Percentiles rank a stretch among this genome's conserved stretches.
These are phyloP conservation scores for Eruca vesicaria DNA, from an alignment of 441 rosid genomes.

Conservation along the genomic window DNA sequence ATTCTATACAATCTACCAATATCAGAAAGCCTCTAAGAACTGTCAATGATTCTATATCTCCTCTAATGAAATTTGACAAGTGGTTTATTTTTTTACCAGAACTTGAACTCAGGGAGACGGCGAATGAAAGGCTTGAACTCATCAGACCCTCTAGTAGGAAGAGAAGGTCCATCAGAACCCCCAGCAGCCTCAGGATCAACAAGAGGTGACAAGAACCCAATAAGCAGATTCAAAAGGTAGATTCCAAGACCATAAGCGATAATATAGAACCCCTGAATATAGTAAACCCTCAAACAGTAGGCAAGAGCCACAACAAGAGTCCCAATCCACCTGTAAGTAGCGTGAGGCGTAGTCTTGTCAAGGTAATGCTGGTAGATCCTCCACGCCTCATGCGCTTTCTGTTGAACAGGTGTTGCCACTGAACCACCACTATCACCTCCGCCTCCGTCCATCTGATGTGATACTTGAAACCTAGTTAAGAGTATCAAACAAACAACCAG, in stretches of 20 bases:
- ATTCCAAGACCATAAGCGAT: slow-evolving; percentile 93
- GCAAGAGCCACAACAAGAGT: slow-evolving; percentile 48
- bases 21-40: too few species aligned
- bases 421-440: slow-evolving; percentile 66
- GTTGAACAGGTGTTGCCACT: slow-evolving; percentile 59
- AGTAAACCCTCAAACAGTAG: slow-evolving; percentile 65
- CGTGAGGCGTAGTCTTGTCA: slow-evolving; percentile 82
- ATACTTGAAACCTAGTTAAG: too few species aligned
- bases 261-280: slow-evolving; percentile 78
- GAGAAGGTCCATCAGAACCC: slow-evolving; percentile 64
- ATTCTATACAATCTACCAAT: too few species aligned
- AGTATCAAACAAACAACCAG: too few species aligned
- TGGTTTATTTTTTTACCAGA: slow-evolving; percentile 85
- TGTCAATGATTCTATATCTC: too few species aligned
- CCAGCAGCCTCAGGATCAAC: slow-evolving; percentile 81
- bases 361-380: slow-evolving; percentile 81
- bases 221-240: slow-evolving; percentile 77
- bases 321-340: slow-evolving; percentile 82
- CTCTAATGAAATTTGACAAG: too few species aligned
- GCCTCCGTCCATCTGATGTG: slow-evolving; percentile 65
- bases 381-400: slow-evolving; percentile 66
- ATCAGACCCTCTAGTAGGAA: slow-evolving; percentile 93
- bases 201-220: slow-evolving; percentile 90
- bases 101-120: slow-evolving; percentile 91
- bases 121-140: slow-evolving; percentile 96